phyloP scores from a whole-genome alignment of 768 basidiomycete genomes.

The Leccinum subgranulosum region DNA sequence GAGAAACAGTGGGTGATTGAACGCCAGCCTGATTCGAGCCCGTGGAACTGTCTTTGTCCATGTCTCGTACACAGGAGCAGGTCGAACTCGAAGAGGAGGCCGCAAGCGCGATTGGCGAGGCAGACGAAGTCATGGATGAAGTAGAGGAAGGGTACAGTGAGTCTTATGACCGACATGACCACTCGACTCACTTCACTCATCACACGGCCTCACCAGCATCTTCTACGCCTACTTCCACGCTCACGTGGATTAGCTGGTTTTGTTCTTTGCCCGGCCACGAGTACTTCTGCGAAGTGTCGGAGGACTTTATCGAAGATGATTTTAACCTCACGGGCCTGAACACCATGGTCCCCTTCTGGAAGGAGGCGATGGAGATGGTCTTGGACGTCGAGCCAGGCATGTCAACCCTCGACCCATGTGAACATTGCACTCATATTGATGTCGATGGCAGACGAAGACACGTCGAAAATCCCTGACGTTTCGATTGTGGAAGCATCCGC shows the following conservation, averaged over 20 bases:
- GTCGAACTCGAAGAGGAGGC: conserved; percentile 58
- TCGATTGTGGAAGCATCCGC: conserved; percentile 98
- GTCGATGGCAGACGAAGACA: conserved; percentile 70
- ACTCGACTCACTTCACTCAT: conserved; percentile 16
- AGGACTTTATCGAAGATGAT: conserved; percentile 99
- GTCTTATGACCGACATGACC: conserved; percentile 31
- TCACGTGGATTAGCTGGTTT: conserved; percentile 97
- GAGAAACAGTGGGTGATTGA: conserved; percentile 16
- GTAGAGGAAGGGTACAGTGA: conserved; percentile 72
- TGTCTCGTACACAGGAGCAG: conserved; percentile 39
- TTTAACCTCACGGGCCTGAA: conserved; percentile 98
- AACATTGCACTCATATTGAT: conserved; percentile 11
- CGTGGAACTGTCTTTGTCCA: conserved; percentile 35
- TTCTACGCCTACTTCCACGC: conserved; percentile 84
- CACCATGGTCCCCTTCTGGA: conserved; percentile 97
- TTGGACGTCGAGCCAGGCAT: conserved; percentile 97
- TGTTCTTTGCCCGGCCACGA: conserved; percentile 94
- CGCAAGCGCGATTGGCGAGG: conserved; percentile 55
- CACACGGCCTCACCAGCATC: conserved; percentile 52
- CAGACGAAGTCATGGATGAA: conserved; percentile 79
- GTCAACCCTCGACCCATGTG: conserved; percentile 26
- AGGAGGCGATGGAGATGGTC: conserved; percentile 99
- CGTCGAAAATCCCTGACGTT: conserved; percentile 95
- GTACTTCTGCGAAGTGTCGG: conserved; percentile 97
- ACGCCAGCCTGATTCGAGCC: conserved; percentile 23